Base-by-base conservation (phyloP, 352 stramenopile genomes). In the Pythium chondricola region DNA sequence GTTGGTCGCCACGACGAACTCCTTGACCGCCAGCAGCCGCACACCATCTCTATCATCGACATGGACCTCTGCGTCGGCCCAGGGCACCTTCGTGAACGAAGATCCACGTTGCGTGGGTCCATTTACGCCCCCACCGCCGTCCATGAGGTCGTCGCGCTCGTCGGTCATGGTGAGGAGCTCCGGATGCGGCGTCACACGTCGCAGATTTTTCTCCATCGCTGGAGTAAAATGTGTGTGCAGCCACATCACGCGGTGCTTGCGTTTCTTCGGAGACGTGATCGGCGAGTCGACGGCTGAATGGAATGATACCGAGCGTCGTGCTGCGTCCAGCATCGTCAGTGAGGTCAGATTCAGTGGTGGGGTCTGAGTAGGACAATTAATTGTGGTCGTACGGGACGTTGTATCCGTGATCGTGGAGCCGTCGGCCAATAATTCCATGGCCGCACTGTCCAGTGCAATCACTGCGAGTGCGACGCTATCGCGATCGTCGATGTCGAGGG, bases 1-100 rank as follows among this genome's bases (percentile, higher is more conserved):
- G 46, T 90, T 75, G 16, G 79, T 55, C 0, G 71, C 75, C 1
- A 71, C 69, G 2, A 88, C 74, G 58, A 86, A 66, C 25, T 85
- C 80, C 40, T 58, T 64, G 0, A 58, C 73, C 1, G 58, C 52
- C 3, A 75, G 67, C 8, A 90, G 52, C n/a, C 65, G 50, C 24
- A 71, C 45, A 0, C 71, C 75, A 29, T 82, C 56, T 4, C 58
- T 35, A 8, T 63, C 48, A 67, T 59, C 36, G 32, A 60, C 22
- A 1, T 25, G 16, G 6, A 36, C 21, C 26, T 41, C 40, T 27
- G 21, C 35, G 31, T 61, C 20, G 25, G 30, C 38, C 41, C 54
- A 54, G 39, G 50, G 45, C 2, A 56, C 53, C 21, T 39, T 48
- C 7, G 32, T 26, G 18, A 60, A 60, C 35, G 8, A 10, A 36